Base-by-base conservation (phyloP, 805 yeast species). In the Candida koratica region DNA sequence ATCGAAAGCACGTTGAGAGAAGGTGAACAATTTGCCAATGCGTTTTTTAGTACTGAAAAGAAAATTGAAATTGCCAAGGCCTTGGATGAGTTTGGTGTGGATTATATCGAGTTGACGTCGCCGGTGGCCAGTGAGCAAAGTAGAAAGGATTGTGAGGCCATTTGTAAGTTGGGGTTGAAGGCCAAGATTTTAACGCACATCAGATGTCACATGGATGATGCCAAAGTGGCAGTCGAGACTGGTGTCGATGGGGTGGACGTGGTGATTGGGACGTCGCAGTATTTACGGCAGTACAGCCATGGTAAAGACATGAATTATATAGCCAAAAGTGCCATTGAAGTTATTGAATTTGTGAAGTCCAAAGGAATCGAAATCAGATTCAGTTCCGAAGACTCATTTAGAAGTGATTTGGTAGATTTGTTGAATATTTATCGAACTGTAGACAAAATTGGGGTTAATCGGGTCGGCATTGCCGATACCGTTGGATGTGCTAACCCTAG, bases 171-270 rank as follows among this genome's bases (percentile, higher is more conserved):
- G 45, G 79, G 79, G 4, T 64, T 75, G 50, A 75, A 73, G 48
- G 73, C 80, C 36, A 75, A 75, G 59, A 70, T 74, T 29, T 63
- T 75, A 53, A 75, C 79, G 20, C 81, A 75, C 53, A 74, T 75
- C 40, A 69, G 79, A 61, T 75, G 81, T 57, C 78, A 73, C 51
- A 74, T 75, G 79, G 74, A 71, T 42, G 81, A 75, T 50, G 81
- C 79, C 35, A 64, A 67, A 53, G 73, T 72, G 29, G 81, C 81
- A 1, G 79, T 73, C 16, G 79, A 74, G 48, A 74, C 79, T 17
- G 81, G 81, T 52, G 79, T 74, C 39, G 80, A 75, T 47, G 81
- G 81, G 50, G 79, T 75, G 36, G 77, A 75, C 53, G 77, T 75
- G 26, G 77, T 75, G 40, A 75, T 75, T 53, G 81, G 80, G 44